Conservation (phyloP, 495 filamentous ascomycete species). For the Annulohypoxylon bovei region DNA sequence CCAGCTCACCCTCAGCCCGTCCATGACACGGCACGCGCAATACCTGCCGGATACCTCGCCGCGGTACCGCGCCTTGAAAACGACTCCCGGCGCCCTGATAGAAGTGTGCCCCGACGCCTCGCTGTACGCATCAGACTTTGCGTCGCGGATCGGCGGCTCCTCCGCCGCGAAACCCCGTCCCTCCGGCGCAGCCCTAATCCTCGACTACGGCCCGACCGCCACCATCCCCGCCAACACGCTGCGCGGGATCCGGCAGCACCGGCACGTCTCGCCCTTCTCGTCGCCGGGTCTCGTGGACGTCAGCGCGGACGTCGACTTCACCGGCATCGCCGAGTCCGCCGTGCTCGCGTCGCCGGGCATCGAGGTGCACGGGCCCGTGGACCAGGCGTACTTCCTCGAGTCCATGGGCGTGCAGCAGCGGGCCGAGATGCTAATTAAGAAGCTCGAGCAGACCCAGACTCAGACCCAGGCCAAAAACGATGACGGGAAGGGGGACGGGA, state of each 20-base stretch:
- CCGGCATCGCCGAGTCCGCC: constrained; percentile 82
- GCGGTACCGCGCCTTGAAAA: constrained; percentile 79
- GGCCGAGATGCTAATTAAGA: constrained; percentile 70
- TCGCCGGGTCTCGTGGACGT: constrained; percentile 85
- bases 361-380: constrained; percentile 92
- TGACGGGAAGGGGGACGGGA: neutral
- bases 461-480: neutral
- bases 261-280: constrained; percentile 76
- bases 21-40: constrained; percentile 79
- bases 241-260: constrained; percentile 82
- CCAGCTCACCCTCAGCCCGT: constrained; percentile 77
- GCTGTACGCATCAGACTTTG: constrained; percentile 81
- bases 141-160: constrained; percentile 80
- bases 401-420: constrained; percentile 84
- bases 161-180: constrained; percentile 51
- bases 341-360: constrained; percentile 75
- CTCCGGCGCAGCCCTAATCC: constrained; percentile 86
- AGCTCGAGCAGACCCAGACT: constrained; percentile 42
- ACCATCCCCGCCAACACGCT: constrained; percentile 87
- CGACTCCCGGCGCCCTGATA: constrained; percentile 70
- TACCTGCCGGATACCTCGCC: constrained; percentile 86
- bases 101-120: constrained; percentile 89
- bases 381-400: constrained; percentile 81
- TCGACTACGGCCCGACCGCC: constrained; percentile 87
- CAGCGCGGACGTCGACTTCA: constrained; percentile 91